Evolutionary conservation across 768 basidiomycete genomes (phyloP).

Genomic region (Dictyophora rubrovolvata): DNA sequence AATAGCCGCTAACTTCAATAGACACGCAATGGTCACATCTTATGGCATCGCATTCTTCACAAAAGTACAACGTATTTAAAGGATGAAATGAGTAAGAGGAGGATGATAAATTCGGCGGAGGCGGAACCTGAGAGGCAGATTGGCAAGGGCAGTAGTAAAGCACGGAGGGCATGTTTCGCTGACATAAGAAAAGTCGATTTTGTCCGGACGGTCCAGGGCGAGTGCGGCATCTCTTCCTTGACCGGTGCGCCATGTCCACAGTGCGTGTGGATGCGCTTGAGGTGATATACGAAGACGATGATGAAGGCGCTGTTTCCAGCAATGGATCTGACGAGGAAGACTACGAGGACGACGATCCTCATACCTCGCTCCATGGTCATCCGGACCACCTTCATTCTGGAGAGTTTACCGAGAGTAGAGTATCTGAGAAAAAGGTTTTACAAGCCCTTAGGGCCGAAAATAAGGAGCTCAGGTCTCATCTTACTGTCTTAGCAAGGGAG

Average conservation of each 20-base stretch:
- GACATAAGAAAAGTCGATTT: not conserved
- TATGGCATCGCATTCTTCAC: constrained; percentile 96
- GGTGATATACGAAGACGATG: constrained; percentile 4
- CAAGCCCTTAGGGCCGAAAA: not conserved
- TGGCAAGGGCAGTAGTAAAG: constrained; percentile 72
- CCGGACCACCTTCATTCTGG: not conserved
- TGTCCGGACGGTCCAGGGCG: not conserved
- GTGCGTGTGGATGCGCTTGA: not conserved
- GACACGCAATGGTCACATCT: constrained; percentile 88
- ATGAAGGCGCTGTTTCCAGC: constrained; percentile 2
- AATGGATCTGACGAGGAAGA: not conserved
- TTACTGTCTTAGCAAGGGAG: not conserved
- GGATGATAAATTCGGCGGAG: constrained; percentile 66
- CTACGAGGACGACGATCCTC: not conserved
- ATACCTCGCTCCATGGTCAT: constrained; percentile 2
- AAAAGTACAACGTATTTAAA: constrained; percentile 84
- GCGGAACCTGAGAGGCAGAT: constrained; percentile 46
- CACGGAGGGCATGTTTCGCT: constrained; percentile 24
- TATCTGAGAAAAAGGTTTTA: not conserved
- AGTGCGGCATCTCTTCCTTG: not conserved
- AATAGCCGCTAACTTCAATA: constrained; percentile 92
- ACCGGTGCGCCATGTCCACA: not conserved
- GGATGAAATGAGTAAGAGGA: constrained; percentile 77
- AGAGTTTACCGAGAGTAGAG: not conserved
- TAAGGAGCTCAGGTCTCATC: not conserved